Evolutionary conservation across 257 asterid species (phyloP), one percentile per base, ranked within the genome.

Genomic region (Datura wrightii): DNA sequence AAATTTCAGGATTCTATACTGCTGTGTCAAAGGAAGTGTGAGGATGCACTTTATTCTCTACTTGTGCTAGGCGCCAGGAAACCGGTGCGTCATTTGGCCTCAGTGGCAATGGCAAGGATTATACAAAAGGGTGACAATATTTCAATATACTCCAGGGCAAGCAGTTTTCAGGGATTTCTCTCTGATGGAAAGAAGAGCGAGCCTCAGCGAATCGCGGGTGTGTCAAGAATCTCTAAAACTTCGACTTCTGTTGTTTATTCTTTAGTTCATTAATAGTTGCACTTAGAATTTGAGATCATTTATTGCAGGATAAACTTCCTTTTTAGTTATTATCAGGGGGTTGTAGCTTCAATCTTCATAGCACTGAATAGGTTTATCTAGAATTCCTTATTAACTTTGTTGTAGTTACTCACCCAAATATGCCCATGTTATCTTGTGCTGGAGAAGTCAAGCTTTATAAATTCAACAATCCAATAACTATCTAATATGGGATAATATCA

Each of bases 111-210:
- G 98, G 94, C 97, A n/a, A 95, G 91, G 88, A 89, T 92, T 74
- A 95, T 97, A 85, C 85, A 80, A 67, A 97, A 95, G 91, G 98
- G 98, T 84, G 98, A 97, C 84, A 59, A 87, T 76, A 97, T 97
- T 83, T 95, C 99, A 1, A 91, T 97, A 88, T 97, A 97, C 91
- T 97, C 99, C 19, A 94, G 99, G 88, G 99, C 95, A 54, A 97
- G 99, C 92, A 93, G 93, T 87, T 95, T 97, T 71, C 99, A 95
- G 93, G 99, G 99, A 80, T 92, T 94, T 87, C 97, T 97, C 70
- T 92, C 99, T 10, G 98, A 95, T 89, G 97, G 96, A 79, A 97
- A 91, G 93, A 97, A 87, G 90, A 92, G 86, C 3, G 98, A 92
- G 78, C 95, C 98, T 85, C 94, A 89, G 86, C 91, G 91, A 92